Evolutionary conservation across 2,329 filamentous ascomycete species (phyloP).

Genomic region (Alternaria brassicae): DNA sequence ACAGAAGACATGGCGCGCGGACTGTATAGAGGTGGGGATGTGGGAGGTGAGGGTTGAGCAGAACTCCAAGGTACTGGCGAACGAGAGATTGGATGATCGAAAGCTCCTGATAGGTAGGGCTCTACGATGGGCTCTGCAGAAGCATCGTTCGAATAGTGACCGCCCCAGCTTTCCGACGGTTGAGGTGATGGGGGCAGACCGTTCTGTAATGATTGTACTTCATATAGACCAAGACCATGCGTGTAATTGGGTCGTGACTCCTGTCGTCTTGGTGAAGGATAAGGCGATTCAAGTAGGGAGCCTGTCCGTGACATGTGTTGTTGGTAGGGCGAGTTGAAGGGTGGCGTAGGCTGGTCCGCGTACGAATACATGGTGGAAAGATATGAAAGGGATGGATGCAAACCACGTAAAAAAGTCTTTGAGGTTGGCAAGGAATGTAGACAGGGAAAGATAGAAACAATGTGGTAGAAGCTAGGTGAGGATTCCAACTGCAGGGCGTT

Average conservation of each 20-base stretch:
- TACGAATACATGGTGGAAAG: conserved; percentile 32
- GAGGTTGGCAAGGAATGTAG: conserved; percentile 11
- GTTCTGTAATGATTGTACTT: conserved; percentile 33
- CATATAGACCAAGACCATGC: conserved; percentile 47
- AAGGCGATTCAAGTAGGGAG: conserved; percentile 41
- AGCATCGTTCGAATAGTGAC: conserved; percentile 34
- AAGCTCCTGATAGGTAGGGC: conserved; percentile 42
- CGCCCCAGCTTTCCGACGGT: conserved; percentile 43
- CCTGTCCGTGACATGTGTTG: conserved; percentile 35
- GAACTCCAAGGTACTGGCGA: conserved; percentile 43
- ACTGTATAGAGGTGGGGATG: conserved; percentile 40
- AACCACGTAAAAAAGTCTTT: conserved; percentile 16
- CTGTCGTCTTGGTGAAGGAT: conserved; percentile 46
- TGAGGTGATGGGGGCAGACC: conserved; percentile 47
- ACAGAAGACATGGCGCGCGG: conserved; percentile 43
- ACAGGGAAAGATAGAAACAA: conserved; percentile 12
- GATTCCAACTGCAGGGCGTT: conserved; percentile 34
- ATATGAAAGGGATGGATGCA: conserved; percentile 10
- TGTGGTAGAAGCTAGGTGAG: conserved; percentile 20
- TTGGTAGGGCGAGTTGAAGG: conserved; percentile 48
- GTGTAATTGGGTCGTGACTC: conserved; percentile 39
- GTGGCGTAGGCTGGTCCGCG: conserved; percentile 42
- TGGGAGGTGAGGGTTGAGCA: conserved; percentile 42
- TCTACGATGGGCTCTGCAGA: conserved; percentile 42
- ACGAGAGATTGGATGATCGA: conserved; percentile 43